These are phyloP conservation scores for Penicillium griseofulvum DNA, from an alignment of 2,329 filamentous ascomycete species.

Conservation along the genomic window DNA sequence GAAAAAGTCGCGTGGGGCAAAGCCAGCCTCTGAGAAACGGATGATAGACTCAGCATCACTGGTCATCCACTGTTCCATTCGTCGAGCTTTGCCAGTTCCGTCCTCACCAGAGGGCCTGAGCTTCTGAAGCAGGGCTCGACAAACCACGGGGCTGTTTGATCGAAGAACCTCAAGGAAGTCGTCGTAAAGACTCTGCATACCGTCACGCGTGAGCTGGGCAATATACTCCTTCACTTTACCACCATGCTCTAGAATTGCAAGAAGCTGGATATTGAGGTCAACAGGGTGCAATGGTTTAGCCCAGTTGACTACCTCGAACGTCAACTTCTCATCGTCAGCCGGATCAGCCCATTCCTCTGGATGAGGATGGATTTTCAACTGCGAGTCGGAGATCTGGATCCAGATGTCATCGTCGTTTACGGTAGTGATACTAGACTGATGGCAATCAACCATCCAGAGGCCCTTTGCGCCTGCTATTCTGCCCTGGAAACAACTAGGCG, in stretches of 20 bases:
- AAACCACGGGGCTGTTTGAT: constrained; percentile 32
- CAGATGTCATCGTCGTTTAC: constrained; percentile 39
- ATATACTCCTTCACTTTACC: constrained; percentile 47
- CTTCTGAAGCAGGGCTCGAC: constrained; percentile 38
- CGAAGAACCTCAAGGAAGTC: constrained; percentile 39
- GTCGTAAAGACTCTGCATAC: constrained; percentile 36
- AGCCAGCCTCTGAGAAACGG: constrained; percentile 46
- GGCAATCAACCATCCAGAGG: constrained; percentile 56
- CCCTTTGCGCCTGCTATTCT: constrained; percentile 62
- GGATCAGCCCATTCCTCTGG: constrained; percentile 33
- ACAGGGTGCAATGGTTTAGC: constrained; percentile 46
- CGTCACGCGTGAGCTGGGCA: constrained; percentile 40
- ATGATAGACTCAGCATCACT: constrained; percentile 37
- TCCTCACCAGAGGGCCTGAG: constrained; percentile 29
- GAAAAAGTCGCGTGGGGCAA: constrained; percentile 42
- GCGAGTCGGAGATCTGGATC: constrained; percentile 58
- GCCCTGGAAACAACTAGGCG: constrained; percentile 56
- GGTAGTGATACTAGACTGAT: constrained; percentile 26
- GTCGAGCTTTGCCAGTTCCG: constrained; percentile 18
- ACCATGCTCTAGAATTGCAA: constrained; percentile 56
- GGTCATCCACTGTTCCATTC: constrained; percentile 37
- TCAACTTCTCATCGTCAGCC: constrained; percentile 47
- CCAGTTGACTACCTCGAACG: constrained; percentile 56
- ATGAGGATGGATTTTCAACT: constrained; percentile 55
- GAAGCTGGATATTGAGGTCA: constrained; percentile 53